A percentile compares a stretch with the other conserved stretches of the same genome.
phyloP scores from a whole-genome alignment of 306 rosid genomes.

The Prunus mira region DNA sequence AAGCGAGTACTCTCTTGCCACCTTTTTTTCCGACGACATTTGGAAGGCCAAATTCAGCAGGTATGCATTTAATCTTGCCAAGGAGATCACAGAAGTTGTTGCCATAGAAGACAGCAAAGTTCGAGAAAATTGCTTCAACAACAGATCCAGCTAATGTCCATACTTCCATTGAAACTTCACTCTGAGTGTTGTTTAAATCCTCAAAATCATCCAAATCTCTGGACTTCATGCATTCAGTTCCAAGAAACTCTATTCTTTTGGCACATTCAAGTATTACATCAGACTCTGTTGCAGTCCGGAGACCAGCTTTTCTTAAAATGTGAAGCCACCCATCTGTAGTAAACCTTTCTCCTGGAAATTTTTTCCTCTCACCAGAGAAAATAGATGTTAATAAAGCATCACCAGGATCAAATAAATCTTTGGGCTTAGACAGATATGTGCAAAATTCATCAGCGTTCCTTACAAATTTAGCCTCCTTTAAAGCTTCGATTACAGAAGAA shows the following conservation, averaged over 20 bases:
- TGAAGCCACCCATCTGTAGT: constrained; percentile 81
- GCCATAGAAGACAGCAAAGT: constrained; percentile 81
- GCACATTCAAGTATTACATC: constrained; percentile 94
- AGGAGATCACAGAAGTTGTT: constrained; percentile 80
- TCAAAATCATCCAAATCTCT: constrained; percentile 73
- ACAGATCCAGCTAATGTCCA: constrained; percentile 90
- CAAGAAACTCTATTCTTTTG: constrained; percentile 84
- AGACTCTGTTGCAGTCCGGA: constrained; percentile 71
- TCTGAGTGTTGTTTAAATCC: constrained; percentile 40
- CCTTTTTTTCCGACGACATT: constrained; percentile 54
- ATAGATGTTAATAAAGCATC: constrained; percentile 84
- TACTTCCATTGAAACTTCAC: constrained; percentile 74
- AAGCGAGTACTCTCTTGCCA: constrained; percentile 83
- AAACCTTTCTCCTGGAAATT: constrained; percentile 96
- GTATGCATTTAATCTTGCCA: constrained; percentile 81
- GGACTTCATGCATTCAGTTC: constrained; percentile 69
- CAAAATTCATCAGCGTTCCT: constrained; percentile 87
- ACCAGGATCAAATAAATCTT: constrained; percentile 80
- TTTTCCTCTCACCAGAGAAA: constrained; percentile 85
- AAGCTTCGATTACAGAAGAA: constrained; percentile 61
- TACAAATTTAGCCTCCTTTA: constrained; percentile 80
- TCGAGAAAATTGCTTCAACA: constrained; percentile 75
- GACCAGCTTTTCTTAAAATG: constrained; percentile 83
- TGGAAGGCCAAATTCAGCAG: constrained; percentile 91
- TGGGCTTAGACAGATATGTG: constrained; percentile 61